These are phyloP conservation scores for Cucumis variabilis DNA, from an alignment of 331 rosid species.

Conservation along the genomic window DNA sequence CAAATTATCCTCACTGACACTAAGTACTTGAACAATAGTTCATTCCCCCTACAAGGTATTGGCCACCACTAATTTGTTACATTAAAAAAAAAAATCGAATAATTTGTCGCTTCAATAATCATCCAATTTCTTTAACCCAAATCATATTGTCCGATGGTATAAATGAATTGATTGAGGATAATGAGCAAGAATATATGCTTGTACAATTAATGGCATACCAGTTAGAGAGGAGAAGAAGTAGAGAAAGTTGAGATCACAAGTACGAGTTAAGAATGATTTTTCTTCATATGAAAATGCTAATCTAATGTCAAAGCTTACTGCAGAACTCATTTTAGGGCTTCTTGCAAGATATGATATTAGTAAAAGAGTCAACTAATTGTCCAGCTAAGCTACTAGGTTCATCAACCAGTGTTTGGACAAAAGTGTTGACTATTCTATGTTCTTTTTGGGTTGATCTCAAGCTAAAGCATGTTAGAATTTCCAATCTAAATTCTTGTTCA, in stretches of 20 bases:
- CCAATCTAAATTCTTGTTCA: conserved; percentile 88
- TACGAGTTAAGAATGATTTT: conserved; percentile 14
- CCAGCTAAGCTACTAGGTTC: conserved; percentile 99
- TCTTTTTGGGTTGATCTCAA: conserved; percentile 98
- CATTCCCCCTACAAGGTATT: conserved; percentile 11
- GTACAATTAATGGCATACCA: conserved; percentile 65
- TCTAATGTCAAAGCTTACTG: conserved; percentile 72
- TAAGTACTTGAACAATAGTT: conserved; percentile 46
- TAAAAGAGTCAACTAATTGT: conserved; percentile 91
- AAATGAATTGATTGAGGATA: conserved; percentile 60
- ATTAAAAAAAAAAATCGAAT: conserved; percentile 9
- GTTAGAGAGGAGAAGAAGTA: conserved; percentile 50
- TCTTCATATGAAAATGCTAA: conserved; percentile 42
- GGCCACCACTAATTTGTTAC: conserved; percentile 28
- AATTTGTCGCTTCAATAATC: conserved; percentile 32
- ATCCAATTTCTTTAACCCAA: conserved; percentile 34
- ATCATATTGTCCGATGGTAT: conserved; percentile 56
- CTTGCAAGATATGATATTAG: conserved; percentile 90
- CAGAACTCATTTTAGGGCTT: conserved; percentile 83
- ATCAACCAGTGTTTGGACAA: conserved; percentile 92
- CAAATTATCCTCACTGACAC: conserved; percentile 51
- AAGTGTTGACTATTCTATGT: conserved; percentile 96
- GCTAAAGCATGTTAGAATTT: conserved; percentile 98
- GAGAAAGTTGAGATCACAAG: background rate
- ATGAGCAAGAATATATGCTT: conserved; percentile 82